These are phyloP conservation scores for Neoscytalidium dimidiatum DNA, from an alignment of 2,329 filamentous ascomycete genomes.

Conservation along the genomic window DNA sequence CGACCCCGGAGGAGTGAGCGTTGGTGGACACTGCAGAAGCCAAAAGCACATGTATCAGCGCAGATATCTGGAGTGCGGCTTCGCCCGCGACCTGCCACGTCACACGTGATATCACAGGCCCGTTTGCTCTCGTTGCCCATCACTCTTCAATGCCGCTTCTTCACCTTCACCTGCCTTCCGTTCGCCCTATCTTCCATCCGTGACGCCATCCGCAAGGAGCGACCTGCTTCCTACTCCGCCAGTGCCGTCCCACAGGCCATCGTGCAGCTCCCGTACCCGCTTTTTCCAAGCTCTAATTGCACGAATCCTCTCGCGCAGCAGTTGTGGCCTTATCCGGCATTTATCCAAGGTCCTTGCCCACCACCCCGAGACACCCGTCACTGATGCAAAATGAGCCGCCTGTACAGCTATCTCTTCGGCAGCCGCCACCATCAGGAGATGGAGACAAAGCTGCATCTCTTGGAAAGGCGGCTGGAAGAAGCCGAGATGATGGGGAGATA, in stretches of 20 bases:
- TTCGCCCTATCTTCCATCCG: neutral
- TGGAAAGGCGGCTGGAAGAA: constrained; percentile 26
- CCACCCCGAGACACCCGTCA: neutral
- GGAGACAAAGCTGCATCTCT: neutral
- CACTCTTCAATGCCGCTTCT: neutral
- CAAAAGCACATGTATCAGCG: constrained; percentile 12
- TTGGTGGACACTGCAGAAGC: neutral
- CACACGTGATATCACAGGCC: constrained; percentile 14
- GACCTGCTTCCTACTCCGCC: neutral
- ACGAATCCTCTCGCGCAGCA: neutral
- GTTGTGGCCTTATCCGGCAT: neutral
- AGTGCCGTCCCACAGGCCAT: neutral
- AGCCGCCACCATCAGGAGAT: constrained; percentile 8
- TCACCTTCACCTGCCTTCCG: neutral
- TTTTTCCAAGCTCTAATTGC: neutral
- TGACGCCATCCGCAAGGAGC: neutral
- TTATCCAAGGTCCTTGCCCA: neutral
- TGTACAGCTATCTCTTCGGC: constrained; percentile 16
- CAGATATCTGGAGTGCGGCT: neutral
- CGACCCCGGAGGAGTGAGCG: neutral
- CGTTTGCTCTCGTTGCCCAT: neutral
- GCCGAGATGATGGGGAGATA: constrained; percentile 9
- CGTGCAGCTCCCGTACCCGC: neutral
- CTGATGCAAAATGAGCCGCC: constrained; percentile 4
- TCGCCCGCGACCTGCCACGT: constrained; percentile 10